Evolutionary conservation across 2,329 filamentous ascomycete species (phyloP), one percentile per base, ranked within the genome.

Genomic region (Nigrograna mackinnonii): DNA sequence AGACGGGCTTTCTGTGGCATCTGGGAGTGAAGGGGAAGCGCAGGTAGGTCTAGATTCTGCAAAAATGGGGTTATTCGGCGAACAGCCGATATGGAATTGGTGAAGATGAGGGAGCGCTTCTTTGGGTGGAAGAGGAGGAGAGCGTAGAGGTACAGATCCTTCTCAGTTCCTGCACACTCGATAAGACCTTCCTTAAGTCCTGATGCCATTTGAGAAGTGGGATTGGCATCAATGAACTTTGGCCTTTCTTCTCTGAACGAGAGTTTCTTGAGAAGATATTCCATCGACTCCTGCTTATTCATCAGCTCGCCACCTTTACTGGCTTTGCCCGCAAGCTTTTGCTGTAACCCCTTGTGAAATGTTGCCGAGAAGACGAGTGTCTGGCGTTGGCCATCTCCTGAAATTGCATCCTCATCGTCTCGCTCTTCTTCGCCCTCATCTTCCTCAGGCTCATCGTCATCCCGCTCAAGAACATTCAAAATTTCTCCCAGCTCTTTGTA

Each of bases 341-440:
- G 89, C 64, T 97, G 92, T 21, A 99, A 73, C 1, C 86, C 85
- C 60, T 91, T 92, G 64, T 95, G 88, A 67, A 99, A 96, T 0
- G 94, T 99, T 0, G 94, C 94, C 0, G 94, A 97, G 68, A 99
- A 99, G 16, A 99, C 90, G 0, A 99, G 79, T 0, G 91, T 97
- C 64, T 99, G 94, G 30, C 92, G 77, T 13, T 79, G 61, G 31
- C 74, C 63, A 9, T 67, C 46, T 7, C 35, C 35, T 12, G 30
- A 26, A 3, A 18, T 35, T 39, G 43, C 41, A 35, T 54, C 42
- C 2, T 44, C 46, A 13, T 35, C 44, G 12, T 36, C 34, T 9
- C 7, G 6, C 12, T 21, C 34, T 12, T 9, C 7, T 16, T 36
- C 19, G 19, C 17, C 11, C 7, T 52, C 44, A 5, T 68, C 58